Evolutionary conservation across 2,329 filamentous ascomycete species (phyloP), one percentile per base, ranked within the genome.

Genomic region (Harringtonia lauricola): DNA sequence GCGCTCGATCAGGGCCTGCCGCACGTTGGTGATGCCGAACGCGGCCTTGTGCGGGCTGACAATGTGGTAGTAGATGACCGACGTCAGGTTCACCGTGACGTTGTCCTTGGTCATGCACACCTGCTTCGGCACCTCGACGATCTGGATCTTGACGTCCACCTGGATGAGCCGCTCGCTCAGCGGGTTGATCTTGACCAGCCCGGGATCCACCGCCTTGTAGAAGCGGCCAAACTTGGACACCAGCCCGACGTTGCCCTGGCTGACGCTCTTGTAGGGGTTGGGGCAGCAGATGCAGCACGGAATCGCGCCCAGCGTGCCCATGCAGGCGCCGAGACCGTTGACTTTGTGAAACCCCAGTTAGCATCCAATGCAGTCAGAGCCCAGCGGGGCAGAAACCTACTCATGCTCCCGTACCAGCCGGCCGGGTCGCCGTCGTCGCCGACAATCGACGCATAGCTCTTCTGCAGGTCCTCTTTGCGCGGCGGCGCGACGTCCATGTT

Each of bases 71-170:
- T 98, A 98, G 67, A 98, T 95, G 60, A 98, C 92, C 7, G 86
- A 94, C 39, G 89, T 96, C 53, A 98, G 74, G 56, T 89, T 82
- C 35, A 98, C 74, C 37, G 86, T 94, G 51, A 96, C 92, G 57
- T 98, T 98, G 72, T 98, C 92, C 70, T 96, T 96, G 63, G 92
- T 98, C 89, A 98, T 98, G 73, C 92, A 96, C 49, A 90, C 80
- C 66, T 98, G 92, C 66, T 89, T 81, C 17, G 90, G 90, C 21
- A 98, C 92, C 71, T 98, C 83, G 62, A 94, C 87, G 52, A 95
- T 95, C 68, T 98, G 92, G 55, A 96, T 95, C 79, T 96, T 98
- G 68, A 98, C 92, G 63, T 98, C 92, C 59, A 98, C 83, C 57
- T 94, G 86, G 54, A 87, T 82, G 35, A 98, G 74, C 46, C 74